phyloP scores from a whole-genome alignment of 2,329 filamentous ascomycete genomes.

The Pyrenophora graminea region DNA sequence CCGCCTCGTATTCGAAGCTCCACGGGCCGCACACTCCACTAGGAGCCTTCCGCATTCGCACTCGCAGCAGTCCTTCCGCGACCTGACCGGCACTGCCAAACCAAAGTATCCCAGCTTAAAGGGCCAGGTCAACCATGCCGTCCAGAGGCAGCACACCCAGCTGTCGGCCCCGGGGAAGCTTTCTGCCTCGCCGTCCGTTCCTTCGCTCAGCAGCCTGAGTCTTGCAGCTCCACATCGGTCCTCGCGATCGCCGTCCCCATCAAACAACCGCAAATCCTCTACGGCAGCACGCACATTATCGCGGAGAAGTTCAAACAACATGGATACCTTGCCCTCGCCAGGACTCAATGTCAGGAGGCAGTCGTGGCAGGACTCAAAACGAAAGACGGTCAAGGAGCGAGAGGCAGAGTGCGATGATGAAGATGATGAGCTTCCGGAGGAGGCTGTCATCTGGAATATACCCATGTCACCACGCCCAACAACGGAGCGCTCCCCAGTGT shows the following conservation, averaged over 20 bases:
- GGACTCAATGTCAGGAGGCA: slow-evolving; percentile 48
- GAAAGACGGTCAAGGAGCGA: slow-evolving; percentile 71
- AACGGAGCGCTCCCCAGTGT: slow-evolving; percentile 46
- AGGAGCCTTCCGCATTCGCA: slow-evolving; percentile 25
- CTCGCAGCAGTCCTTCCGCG: slow-evolving; percentile 40
- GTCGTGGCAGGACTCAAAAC: slow-evolving; percentile 67
- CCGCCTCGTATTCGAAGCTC: slow-evolving; percentile 39
- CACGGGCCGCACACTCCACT: slow-evolving; percentile 24
- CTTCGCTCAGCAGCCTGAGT: slow-evolving; percentile 38
- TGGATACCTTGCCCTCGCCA: slow-evolving; percentile 36
- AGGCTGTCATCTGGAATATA: slow-evolving; percentile 78
- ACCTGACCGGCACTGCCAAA: slow-evolving; percentile 45
- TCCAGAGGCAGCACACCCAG: slow-evolving; percentile 36
- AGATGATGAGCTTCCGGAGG: slow-evolving; percentile 71
- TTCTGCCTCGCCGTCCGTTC: slow-evolving; percentile 47
- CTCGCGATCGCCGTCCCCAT: slow-evolving; percentile 45
- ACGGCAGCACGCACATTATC: slow-evolving; percentile 39
- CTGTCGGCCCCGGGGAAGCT: slow-evolving; percentile 47
- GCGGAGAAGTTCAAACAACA: slow-evolving; percentile 37
- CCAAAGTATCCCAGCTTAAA: slow-evolving; percentile 49
- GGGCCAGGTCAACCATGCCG: slow-evolving; percentile 44
- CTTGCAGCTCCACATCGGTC: slow-evolving; percentile 39
- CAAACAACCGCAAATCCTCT: slow-evolving; percentile 30
- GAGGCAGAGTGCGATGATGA: slow-evolving; percentile 80
- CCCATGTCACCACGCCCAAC: slow-evolving; percentile 69